phyloP scores from a whole-genome alignment of 805 yeast species.

The Starmerella stellata region DNA sequence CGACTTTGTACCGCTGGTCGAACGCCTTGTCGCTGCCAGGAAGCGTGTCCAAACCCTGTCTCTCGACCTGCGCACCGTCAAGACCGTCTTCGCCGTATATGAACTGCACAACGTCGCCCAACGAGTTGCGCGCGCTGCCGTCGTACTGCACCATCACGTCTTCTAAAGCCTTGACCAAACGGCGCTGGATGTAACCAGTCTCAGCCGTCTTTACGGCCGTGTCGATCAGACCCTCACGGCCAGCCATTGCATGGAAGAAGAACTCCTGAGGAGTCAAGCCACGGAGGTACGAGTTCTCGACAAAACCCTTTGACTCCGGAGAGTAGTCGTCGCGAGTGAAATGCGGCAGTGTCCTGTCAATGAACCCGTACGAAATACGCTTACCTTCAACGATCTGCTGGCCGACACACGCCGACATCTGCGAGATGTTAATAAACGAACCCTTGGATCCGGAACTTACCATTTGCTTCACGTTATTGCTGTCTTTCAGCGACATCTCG shows the following conservation, averaged over 20 bases:
- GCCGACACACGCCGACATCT: conserved; percentile 99
- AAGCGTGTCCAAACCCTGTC: conserved; percentile 84
- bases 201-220: conserved; percentile 99
- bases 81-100: conserved; percentile 98
- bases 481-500: conserved; percentile 83
- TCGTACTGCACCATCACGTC: conserved; percentile 97
- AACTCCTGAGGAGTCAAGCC: conserved; percentile 98
- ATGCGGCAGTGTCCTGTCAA: conserved; percentile 92
- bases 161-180: conserved; percentile 88
- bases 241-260: conserved; percentile 99
- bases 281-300: conserved; percentile 89
- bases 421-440: conserved; percentile 95
- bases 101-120: conserved; percentile 92
- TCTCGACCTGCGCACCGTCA: conserved; percentile 95
- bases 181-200: conserved; percentile 96
- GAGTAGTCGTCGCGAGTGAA: conserved; percentile 97
- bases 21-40: conserved; percentile 80
- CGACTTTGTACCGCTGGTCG: conserved; percentile 69
- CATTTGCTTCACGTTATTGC: conserved; percentile 96
- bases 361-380: conserved; percentile 94
- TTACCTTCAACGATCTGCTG: conserved; percentile 99
- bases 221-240: conserved; percentile 98
- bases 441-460: conserved; percentile 98
- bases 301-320: conserved; percentile 96
- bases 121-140: conserved; percentile 92